Evolutionary conservation across 192 early-diverging fungal species (phyloP).

Genomic region (Hyaloraphidium curvatum): DNA sequence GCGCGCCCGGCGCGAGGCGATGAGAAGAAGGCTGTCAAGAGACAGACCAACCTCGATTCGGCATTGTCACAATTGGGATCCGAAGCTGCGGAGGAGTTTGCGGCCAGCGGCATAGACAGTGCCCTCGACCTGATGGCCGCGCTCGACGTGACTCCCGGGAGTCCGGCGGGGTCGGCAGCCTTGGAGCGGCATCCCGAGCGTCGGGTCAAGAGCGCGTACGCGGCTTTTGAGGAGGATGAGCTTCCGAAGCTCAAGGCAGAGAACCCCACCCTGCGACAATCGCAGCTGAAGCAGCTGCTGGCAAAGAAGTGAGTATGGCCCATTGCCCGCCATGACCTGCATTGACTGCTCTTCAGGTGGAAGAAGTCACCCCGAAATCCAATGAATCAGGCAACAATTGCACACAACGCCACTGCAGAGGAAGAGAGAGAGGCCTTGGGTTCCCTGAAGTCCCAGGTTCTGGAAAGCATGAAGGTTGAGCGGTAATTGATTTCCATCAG

Average conservation of each 20-base stretch:
- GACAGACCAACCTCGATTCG: too few relatives aligned
- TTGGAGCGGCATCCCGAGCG: constrained; percentile 12
- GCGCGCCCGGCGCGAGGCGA: too few relatives aligned
- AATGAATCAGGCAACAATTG: constrained; percentile 10
- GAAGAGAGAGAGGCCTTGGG: neutral
- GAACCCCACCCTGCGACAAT: constrained; percentile 6
- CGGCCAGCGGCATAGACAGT: constrained; percentile 8
- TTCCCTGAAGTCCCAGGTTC: neutral
- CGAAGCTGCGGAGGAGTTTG: too few relatives aligned
- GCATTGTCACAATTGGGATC: too few relatives aligned
- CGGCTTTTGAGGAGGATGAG: constrained; percentile 5
- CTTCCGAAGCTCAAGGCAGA: constrained; percentile 9
- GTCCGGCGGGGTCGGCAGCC: too few relatives aligned
- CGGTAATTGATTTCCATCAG: too few relatives aligned
- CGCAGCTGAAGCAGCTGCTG: constrained; percentile 9
- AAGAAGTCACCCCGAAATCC: constrained; percentile 11
- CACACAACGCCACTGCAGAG: constrained; percentile 4
- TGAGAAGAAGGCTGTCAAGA: too few relatives aligned
- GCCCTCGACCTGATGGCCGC: constrained; percentile 8
- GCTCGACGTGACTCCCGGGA: neutral
- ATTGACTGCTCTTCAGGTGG: constrained; percentile 8
- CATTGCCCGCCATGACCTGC: too few relatives aligned
- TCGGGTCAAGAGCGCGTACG: constrained; percentile 8
- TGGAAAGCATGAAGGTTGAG: constrained; percentile 6
- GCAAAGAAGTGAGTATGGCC: too few relatives aligned